Base-by-base conservation (phyloP, 108 stramenopile genomes). In the Poteriospumella lacustris region DNA sequence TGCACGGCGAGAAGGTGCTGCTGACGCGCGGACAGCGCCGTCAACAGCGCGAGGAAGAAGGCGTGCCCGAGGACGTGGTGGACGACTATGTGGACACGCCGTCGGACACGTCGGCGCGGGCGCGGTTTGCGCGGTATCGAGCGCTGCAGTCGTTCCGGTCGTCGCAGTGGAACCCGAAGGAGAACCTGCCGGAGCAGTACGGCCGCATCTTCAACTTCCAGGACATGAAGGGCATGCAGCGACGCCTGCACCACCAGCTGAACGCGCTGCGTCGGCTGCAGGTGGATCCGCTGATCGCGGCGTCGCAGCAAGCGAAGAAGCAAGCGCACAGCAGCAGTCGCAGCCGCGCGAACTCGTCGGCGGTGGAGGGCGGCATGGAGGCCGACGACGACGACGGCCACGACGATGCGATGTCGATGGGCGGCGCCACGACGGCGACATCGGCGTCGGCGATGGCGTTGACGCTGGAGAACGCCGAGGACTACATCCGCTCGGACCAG, bases 51-150 rank as follows among this genome's bases (percentile, higher is more conserved):
- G 1, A 76, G 44, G 60, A 38, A 68, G 58, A 39, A 28, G 56
- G 1, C 75, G 89, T 88, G 72, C 88, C 91, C 39, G 64, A 90
- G 59, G 93, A 92, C 59, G 93, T 96, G 62, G 81, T 90, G 0
- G 90, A 93, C 0, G 98, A 99, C 79, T 96, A 99, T 79, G 97
- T 98, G 31, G 91, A 97, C 75, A 88, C 93, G 31, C 87, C 91
- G n/a, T 89, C 88, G 59, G 95, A 94, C 68, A 87, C 84, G 2
- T 79, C 90, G 0, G 97, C 97, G 34, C 79, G 90, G 12, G 91
- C 92, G 40, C 91, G 98, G 29, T 98, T 96, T 80, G 97, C 94
- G 12, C 83, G 95, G 59, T 99, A 97, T 87, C 91, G 98, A 12
- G 90, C 92, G 34, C 86, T 98, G 33, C 89, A 92, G 85, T 91